Base-by-base conservation (phyloP, 2,329 filamentous ascomycete genomes). In the Ceratocystis diversiconidia region DNA sequence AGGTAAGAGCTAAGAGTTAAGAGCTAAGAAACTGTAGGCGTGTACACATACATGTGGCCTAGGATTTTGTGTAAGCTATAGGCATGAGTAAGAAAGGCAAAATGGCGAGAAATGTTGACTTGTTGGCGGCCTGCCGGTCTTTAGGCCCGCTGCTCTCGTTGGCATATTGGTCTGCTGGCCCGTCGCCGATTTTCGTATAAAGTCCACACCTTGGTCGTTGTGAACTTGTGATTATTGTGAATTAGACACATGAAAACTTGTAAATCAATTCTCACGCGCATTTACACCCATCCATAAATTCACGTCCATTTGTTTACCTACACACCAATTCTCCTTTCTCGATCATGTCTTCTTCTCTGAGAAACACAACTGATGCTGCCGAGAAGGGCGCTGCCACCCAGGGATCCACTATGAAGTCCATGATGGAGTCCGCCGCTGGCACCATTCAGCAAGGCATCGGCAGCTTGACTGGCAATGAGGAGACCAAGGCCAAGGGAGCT, bases 341-440 rank as follows among this genome's bases (percentile, higher is more conserved):
- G 10, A 50, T 10, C 61, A 62, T 62, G 61, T 50, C 61, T 50
- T 30, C 43, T 15, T 0, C 5, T 28, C 46, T 52, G 68, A 69
- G 55, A 57, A 73, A 70, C 64, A 50, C 50, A 67, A n/a, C 15
- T 62, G 71, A 73, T 66, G 70, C 25, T 30, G 25, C 15, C 28
- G 55, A 19, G 4, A 4, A 12, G 17, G 55, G 28, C 55, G 55
- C 25, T n/a, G 25, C 55, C 25, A 36, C 28, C 28, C 55, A 69
- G 62, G 62, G 87, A 70, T 95, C 90, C 69, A 94, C 91, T 69
- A 81, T 92, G 72, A 83, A 92, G 80, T 88, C 89, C 66, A 86
- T 86, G 77, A 73, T 89, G 71, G 87, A 92, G 80, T 82, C 82
- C 15, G 88, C 88, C 71, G 81, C 85, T 46, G 89, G 89, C 70